These are phyloP conservation scores for Cyclostephanos tholiformis DNA, from an alignment of 108 stramenopile species.

Conservation along the genomic window DNA sequence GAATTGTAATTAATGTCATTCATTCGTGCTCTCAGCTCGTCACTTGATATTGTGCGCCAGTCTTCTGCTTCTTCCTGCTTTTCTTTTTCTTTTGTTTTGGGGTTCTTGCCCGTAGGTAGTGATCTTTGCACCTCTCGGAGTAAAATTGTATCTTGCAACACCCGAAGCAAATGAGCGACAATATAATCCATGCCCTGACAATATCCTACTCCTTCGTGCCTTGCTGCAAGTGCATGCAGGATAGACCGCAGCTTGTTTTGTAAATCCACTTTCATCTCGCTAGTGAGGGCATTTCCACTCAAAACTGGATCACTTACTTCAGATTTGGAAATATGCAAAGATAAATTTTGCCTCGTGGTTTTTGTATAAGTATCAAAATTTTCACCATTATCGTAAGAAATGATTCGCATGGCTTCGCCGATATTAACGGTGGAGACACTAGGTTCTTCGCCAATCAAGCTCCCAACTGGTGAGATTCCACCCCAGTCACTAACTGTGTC, in stretches of 20 bases:
- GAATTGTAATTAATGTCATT: slow-evolving; percentile 47
- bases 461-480: slow-evolving; percentile 73
- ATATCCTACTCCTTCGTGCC: slow-evolving; percentile 83
- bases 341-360: slow-evolving; percentile 20
- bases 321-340: slow-evolving; percentile 21
- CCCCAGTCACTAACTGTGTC: slow-evolving; percentile 91
- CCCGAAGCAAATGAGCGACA: slow-evolving; percentile 86
- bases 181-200: slow-evolving; percentile 93
- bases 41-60: slow-evolving; percentile 43
- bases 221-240: slow-evolving; percentile 78
- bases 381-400: slow-evolving; percentile 23
- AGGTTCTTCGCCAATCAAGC: slow-evolving; percentile 51
- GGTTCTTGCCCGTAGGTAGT: slow-evolving; percentile 44
- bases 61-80: not conserved
- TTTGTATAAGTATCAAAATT: slow-evolving; percentile 27
- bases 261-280: slow-evolving; percentile 73
- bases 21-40: slow-evolving; percentile 41
- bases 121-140: slow-evolving; percentile 61
- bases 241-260: slow-evolving; percentile 81
- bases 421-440: slow-evolving; percentile 23
- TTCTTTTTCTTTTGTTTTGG: slow-evolving; percentile 11
- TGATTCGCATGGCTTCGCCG: not conserved
- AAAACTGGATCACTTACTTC: slow-evolving; percentile 66
- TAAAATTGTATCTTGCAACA: slow-evolving; percentile 82
- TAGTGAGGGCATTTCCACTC: slow-evolving; percentile 75